Evolutionary conservation across 805 yeast genomes (phyloP).

Genomic region (Metschnikowia orientalis): DNA sequence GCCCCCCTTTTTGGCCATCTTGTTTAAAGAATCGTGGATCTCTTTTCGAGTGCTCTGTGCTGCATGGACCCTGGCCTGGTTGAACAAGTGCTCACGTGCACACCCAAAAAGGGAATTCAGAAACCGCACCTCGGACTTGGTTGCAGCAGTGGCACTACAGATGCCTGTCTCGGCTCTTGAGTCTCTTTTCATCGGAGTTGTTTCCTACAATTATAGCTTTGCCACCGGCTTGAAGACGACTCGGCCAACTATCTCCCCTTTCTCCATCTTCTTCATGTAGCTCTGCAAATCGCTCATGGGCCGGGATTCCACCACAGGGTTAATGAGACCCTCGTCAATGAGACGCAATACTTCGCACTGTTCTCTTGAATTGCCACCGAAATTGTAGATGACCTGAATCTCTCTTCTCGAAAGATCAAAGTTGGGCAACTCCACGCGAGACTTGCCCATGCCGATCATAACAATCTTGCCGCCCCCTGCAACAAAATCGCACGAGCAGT

Average conservation of each 20-base stretch:
- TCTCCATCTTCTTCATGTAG: conserved; percentile 29
- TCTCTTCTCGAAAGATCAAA: conserved; percentile 40
- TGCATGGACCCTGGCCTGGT: too few species aligned
- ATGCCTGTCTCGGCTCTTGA: too few species aligned
- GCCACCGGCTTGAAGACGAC: conserved; percentile 30
- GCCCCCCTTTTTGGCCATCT: conserved; percentile 27
- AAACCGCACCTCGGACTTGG: too few species aligned
- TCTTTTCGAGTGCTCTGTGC: too few species aligned
- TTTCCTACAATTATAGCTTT: conserved; percentile 6
- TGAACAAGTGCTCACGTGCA: too few species aligned
- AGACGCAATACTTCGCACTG: conserved; percentile 41
- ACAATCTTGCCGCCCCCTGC: conserved; percentile 35
- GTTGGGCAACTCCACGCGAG: conserved; percentile 27
- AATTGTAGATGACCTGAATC: conserved; percentile 34
- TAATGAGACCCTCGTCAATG: conserved; percentile 36
- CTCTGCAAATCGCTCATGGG: conserved; percentile 35
- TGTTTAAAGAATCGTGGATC: too few species aligned
- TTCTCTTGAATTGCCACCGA: conserved; percentile 44
- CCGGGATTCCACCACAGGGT: conserved; percentile 29
- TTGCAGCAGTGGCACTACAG: too few species aligned
- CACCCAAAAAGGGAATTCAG: too few species aligned
- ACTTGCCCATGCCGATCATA: conserved; percentile 41
- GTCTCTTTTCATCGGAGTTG: too few species aligned
- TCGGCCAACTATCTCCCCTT: conserved; percentile 40
- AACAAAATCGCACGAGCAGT: conserved; percentile 28